Base-by-base conservation (phyloP, 176 grass and related monocot genomes). In the Miscanthus lutarioriparius region DNA sequence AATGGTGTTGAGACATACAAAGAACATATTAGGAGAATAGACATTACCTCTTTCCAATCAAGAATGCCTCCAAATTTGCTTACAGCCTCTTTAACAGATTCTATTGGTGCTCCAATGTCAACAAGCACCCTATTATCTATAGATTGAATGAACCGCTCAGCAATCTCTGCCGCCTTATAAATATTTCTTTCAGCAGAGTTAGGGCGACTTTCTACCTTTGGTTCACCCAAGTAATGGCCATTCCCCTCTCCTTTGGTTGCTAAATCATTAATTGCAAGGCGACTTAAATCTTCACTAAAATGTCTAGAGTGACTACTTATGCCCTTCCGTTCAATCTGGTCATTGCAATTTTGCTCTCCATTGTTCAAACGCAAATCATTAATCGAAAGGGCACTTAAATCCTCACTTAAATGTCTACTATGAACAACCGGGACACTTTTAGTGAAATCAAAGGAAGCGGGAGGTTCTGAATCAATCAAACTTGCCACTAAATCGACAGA, bases 31-130 rank as follows among this genome's bases (percentile, higher is more conserved):
- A 65, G 6, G 8, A n/a, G 2, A 75, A 47, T 53, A 53, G 7
- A 63, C 5, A 22, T 74, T 63, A 99, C 96, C 91, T 99, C 90
- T 86, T 96, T 94, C 91, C 89, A 89, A 43, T 96, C 93, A 45
- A 89, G 87, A 85, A 92, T 92, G 9, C 96, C 96, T 49, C 96
- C 87, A 64, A 96, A 96, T 82, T 92, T 99, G 75, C 86, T 91
- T 16, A 99, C 93, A 19, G 90, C 93, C 54, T 90, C 91, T 82
- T 89, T 94, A 72, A 96, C 93, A 7, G 96, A 99, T 80, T 94
- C 96, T 49, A 99, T 94, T 10, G 93, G 91, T 67, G 96, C 88
- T 75, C 78, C 45, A 39, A 89, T 91, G 43, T 99, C 96, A 43
- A 96, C 72, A 40, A 86, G 49, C 10, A 79, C 80, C 58, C 85